Evolutionary conservation across 345 rosid species (phyloP).

Genomic region (Jatropha curcas): DNA sequence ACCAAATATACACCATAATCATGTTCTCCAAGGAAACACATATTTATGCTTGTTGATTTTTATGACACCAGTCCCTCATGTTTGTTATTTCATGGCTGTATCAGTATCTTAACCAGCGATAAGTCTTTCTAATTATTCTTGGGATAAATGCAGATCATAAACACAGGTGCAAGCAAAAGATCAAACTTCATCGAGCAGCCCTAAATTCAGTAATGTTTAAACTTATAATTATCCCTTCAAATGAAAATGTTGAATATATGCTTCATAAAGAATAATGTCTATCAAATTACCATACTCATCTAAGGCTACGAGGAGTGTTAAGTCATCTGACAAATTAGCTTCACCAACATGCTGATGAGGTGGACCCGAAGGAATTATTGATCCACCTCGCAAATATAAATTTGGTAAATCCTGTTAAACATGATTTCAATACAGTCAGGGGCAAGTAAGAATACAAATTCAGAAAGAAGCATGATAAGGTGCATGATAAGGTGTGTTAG

Average conservation of each 20-base stretch:
- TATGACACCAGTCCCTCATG: neutral
- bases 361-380: constrained; percentile 67
- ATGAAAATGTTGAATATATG: neutral
- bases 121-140: too few relatives aligned
- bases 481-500: constrained; percentile 7
- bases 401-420: constrained; percentile 74
- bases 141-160: neutral
- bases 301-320: constrained; percentile 72
- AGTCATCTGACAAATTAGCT: constrained; percentile 61
- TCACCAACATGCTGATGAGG: constrained; percentile 72
- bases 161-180: neutral
- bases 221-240: neutral
- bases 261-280: neutral
- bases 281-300: constrained; percentile 70
- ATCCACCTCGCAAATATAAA: constrained; percentile 86
- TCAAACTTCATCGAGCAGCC: neutral
- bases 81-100: neutral
- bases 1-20: too few relatives aligned
- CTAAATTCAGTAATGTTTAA: neutral
- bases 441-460: neutral
- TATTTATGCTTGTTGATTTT: neutral
- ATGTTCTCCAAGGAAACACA: neutral
- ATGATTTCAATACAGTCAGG: constrained; percentile 11
- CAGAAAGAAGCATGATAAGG: constrained; percentile 6
- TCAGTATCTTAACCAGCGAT: neutral